A percentile compares a stretch with the other conserved stretches of the same genome.
phyloP scores from a whole-genome alignment of 2,329 filamentous ascomycete species.

The Aureobasidium pullulans region DNA sequence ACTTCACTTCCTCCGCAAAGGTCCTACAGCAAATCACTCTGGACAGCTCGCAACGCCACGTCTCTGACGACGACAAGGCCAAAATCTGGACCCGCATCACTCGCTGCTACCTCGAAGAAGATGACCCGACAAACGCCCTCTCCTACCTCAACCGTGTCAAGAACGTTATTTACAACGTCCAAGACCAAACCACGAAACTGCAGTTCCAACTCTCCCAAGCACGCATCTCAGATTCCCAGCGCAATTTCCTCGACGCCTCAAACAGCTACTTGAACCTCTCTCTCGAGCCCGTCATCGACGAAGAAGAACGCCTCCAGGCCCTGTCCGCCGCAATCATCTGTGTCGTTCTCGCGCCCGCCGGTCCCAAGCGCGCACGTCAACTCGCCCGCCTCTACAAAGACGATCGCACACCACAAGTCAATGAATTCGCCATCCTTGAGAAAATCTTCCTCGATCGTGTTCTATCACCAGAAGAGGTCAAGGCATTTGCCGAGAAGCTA shows the following conservation, averaged over 20 bases:
- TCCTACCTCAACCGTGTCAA: slow-evolving; percentile 91
- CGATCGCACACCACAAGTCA: slow-evolving; percentile 66
- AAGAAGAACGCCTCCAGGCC: slow-evolving; percentile 77
- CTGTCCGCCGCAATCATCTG: slow-evolving; percentile 84
- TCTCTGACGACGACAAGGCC: slow-evolving; percentile 75
- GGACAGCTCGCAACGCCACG: slow-evolving; percentile 77
- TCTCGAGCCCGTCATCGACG: slow-evolving; percentile 68
- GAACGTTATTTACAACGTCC: slow-evolving; percentile 74
- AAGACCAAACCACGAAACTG: slow-evolving; percentile 65
- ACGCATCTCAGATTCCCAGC: slow-evolving; percentile 83
- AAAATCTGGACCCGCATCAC: slow-evolving; percentile 89
- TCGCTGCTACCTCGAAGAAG: slow-evolving; percentile 86
- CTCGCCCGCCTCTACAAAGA: slow-evolving; percentile 88
- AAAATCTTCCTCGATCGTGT: slow-evolving; percentile 95
- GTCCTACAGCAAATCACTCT: slow-evolving; percentile 76
- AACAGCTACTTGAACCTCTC: slow-evolving; percentile 84
- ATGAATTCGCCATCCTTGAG: slow-evolving; percentile 82
- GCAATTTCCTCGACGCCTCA: slow-evolving; percentile 81
- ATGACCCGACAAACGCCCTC: slow-evolving; percentile 79
- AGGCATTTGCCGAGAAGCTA: slow-evolving; percentile 73
- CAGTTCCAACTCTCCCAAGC: slow-evolving; percentile 90
- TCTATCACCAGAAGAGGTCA: slow-evolving; percentile 72
- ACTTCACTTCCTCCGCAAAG: slow-evolving; percentile 71
- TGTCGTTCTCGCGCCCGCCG: slow-evolving; percentile 84
- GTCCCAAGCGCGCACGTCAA: slow-evolving; percentile 71